Evolutionary conservation across 495 filamentous ascomycete species (phyloP).

Genomic region (Opeltia flavorubescens): DNA sequence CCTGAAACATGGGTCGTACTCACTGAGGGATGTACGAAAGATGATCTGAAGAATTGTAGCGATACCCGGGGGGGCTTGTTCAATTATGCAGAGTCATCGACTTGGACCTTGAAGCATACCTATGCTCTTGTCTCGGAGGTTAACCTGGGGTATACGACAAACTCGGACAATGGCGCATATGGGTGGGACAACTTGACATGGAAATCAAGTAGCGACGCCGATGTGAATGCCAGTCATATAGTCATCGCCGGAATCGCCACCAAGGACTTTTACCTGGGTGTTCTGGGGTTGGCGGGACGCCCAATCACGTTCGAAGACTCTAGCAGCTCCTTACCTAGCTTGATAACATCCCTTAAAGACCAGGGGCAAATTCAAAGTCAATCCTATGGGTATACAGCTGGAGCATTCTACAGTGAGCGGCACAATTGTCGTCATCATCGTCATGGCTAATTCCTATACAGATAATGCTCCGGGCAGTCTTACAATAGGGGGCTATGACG

Average conservation of each 20-base stretch:
- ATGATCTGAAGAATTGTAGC: conserved; percentile 11
- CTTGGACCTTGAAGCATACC: conserved; percentile 39
- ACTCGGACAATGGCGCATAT: conserved; percentile 44
- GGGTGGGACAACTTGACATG: conserved; percentile 40
- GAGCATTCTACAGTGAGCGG: conserved; percentile 40
- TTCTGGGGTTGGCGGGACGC: conserved; percentile 36
- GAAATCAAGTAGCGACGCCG: conserved; percentile 25
- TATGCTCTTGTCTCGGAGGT: conserved; percentile 34
- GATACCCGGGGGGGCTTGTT: conserved; percentile 39
- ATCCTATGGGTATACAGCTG: conserved; percentile 50
- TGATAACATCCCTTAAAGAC: conserved; percentile 33
- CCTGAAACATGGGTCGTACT: conserved; percentile 34
- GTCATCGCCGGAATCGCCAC: conserved; percentile 39
- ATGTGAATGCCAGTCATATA: conserved; percentile 30
- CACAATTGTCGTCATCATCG: background rate
- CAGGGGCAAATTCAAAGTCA: conserved; percentile 38
- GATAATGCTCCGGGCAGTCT: conserved; percentile 28
- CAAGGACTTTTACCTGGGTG: conserved; percentile 41
- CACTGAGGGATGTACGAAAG: conserved; percentile 15
- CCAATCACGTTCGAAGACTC: conserved; percentile 23
- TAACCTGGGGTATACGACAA: conserved; percentile 34
- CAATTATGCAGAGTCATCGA: conserved; percentile 32
- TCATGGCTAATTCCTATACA: conserved; percentile 1
- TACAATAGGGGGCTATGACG: conserved; percentile 48
- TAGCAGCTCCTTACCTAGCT: conserved; percentile 28